phyloP scores from a whole-genome alignment of 257 asterid species.

The Anisodus tanguticus region DNA sequence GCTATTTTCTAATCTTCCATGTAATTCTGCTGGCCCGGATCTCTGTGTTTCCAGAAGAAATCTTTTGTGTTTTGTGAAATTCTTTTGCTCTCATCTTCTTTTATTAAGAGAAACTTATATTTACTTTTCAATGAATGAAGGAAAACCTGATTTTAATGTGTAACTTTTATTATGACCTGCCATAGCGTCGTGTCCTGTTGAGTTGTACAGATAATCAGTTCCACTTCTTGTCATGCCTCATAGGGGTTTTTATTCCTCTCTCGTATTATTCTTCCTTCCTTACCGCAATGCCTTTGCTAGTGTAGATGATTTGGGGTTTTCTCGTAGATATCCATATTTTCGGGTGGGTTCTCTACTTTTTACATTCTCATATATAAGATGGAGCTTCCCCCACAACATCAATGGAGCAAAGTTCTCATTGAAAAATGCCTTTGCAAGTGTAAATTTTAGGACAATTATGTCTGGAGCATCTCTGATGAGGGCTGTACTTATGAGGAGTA shows the following conservation, averaged over 20 bases:
- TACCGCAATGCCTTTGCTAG: background rate
- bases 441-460: background rate
- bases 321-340: constrained; percentile 10
- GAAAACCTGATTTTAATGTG: background rate
- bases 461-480: constrained; percentile 7
- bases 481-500: background rate
- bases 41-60: background rate
- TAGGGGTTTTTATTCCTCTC: background rate
- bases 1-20: constrained; percentile 9
- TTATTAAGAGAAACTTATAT: background rate
- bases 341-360: background rate
- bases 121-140: background rate
- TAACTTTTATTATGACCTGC: constrained; percentile 16
- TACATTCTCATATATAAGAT: background rate
- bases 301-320: constrained; percentile 5
- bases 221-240: background rate
- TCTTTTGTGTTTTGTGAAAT: background rate
- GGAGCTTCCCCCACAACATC: constrained; percentile 8
- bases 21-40: background rate
- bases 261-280: background rate
- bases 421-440: constrained; percentile 13
- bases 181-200: background rate
- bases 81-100: background rate
- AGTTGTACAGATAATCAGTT: background rate
- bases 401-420: background rate